Percentiles rank a stretch among this genome's conserved stretches.
Evolutionary conservation across 2,329 filamentous ascomycete genomes (phyloP).

Genomic region (Penicillium sp.): DNA sequence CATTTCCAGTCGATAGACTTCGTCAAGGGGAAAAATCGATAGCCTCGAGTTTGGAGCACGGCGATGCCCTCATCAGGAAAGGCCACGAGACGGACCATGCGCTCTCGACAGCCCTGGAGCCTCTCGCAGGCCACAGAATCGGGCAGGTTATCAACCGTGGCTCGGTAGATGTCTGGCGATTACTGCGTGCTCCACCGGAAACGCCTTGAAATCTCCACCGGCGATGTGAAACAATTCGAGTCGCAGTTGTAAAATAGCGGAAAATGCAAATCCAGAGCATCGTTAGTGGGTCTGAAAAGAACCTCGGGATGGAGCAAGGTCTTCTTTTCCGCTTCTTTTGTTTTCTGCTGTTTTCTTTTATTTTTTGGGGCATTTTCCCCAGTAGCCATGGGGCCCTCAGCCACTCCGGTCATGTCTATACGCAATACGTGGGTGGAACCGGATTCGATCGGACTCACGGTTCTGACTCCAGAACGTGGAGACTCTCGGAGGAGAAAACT

Average conservation of each 20-base stretch:
- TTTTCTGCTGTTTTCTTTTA: too few species aligned
- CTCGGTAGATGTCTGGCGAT: conserved; percentile 12
- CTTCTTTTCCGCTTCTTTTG: too few species aligned
- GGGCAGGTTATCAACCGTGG: conserved; percentile 12
- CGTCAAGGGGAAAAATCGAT: conserved; percentile 14
- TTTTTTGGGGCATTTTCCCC: too few species aligned
- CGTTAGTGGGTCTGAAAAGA: too few species aligned
- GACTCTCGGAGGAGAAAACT: conserved; percentile 27
- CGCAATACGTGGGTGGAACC: background rate
- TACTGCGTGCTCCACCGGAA: conserved; percentile 7
- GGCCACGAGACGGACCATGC: conserved; percentile 26
- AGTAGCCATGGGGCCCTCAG: too few species aligned
- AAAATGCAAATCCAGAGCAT: too few species aligned
- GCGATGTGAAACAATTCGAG: conserved; percentile 24
- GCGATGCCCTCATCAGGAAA: conserved; percentile 13
- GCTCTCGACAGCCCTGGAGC: background rate
- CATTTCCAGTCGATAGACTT: background rate
- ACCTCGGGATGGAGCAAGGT: too few species aligned
- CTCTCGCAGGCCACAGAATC: background rate
- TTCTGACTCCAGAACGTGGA: conserved; percentile 2
- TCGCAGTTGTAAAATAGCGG: conserved; percentile 24
- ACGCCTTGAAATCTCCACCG: conserved; percentile 28
- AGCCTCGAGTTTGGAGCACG: conserved; percentile 5
- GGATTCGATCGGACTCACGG: background rate
- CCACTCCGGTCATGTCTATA: background rate